A percentile compares a stretch with the other conserved stretches of the same genome.
These are phyloP conservation scores for Pterocarpus santalinus DNA, from an alignment of 306 rosid genomes.

Conservation along the genomic window DNA sequence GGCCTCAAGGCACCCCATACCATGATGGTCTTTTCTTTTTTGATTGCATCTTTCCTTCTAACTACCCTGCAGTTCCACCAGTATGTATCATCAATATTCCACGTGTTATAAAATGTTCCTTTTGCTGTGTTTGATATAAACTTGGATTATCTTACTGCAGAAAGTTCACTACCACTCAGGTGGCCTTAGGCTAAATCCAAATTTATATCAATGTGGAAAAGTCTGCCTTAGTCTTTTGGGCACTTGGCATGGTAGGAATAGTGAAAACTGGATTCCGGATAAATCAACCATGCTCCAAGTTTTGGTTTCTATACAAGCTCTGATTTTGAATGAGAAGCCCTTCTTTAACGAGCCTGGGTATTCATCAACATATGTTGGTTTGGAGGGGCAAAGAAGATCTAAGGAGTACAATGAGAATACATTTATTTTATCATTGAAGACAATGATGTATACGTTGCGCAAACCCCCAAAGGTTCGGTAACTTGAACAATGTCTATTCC, in stretches of 20 bases:
- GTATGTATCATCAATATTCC: constrained; percentile 57
- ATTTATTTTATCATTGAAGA: constrained; percentile 72
- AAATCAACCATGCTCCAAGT: constrained; percentile 90
- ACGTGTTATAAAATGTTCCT: constrained; percentile 28
- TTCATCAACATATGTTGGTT: constrained; percentile 42
- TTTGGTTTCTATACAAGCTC: constrained; percentile 85
- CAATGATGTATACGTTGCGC: constrained; percentile 77
- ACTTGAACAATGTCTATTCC: constrained; percentile 19
- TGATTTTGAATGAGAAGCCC: constrained; percentile 79
- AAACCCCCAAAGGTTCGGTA: constrained; percentile 74
- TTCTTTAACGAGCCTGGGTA: constrained; percentile 84
- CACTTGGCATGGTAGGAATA: constrained; percentile 73
- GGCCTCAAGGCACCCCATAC: constrained; percentile 87
- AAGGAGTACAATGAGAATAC: constrained; percentile 68
- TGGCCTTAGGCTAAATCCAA: constrained; percentile 87
- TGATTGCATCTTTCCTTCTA: constrained; percentile 72
- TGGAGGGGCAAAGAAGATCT: constrained; percentile 64
- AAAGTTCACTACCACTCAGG: constrained; percentile 81
- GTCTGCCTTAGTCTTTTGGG: constrained; percentile 91
- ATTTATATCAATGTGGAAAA: constrained; percentile 76
- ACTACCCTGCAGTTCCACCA: constrained; percentile 75
- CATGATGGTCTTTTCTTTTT: constrained; percentile 89
- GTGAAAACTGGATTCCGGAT: constrained; percentile 76
- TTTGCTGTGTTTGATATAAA: constrained; percentile 33
- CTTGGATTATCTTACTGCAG: constrained; percentile 57